Evolutionary conservation across 2,329 filamentous ascomycete genomes (phyloP).

Genomic region (Neopestalotiopsis sp.): DNA sequence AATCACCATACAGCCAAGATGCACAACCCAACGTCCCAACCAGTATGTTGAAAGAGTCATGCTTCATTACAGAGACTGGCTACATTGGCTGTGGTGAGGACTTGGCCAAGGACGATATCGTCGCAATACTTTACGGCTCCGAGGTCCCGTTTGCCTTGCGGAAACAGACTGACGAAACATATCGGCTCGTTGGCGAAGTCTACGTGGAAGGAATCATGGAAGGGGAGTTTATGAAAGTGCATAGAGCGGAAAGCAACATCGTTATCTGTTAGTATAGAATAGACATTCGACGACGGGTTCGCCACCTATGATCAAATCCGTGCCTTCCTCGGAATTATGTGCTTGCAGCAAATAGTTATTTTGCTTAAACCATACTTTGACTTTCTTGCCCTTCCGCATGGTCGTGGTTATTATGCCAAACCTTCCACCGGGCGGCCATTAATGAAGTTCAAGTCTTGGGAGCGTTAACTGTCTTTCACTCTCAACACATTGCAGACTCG

Average conservation of each 20-base stretch:
- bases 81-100: not conserved
- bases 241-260: constrained; percentile 4
- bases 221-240: constrained; percentile 16
- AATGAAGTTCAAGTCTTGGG: too few species aligned
- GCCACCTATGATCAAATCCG: not conserved
- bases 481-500: too few species aligned
- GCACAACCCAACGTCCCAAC: not conserved
- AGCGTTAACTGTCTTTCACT: too few species aligned
- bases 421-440: too few species aligned
- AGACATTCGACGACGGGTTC: not conserved
- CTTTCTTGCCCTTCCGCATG: too few species aligned
- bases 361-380: too few species aligned
- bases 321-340: too few species aligned
- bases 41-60: not conserved
- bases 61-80: constrained; percentile 3
- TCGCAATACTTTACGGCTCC: constrained; percentile 5
- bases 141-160: not conserved
- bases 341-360: too few species aligned
- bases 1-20: not conserved
- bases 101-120: not conserved
- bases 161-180: not conserved
- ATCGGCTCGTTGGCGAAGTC: constrained; percentile 5
- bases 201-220: constrained; percentile 15
- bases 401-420: too few species aligned
- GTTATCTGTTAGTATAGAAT: not conserved